Base-by-base conservation (phyloP, 2,329 filamentous ascomycete species). In the Sporothrix mexicana region DNA sequence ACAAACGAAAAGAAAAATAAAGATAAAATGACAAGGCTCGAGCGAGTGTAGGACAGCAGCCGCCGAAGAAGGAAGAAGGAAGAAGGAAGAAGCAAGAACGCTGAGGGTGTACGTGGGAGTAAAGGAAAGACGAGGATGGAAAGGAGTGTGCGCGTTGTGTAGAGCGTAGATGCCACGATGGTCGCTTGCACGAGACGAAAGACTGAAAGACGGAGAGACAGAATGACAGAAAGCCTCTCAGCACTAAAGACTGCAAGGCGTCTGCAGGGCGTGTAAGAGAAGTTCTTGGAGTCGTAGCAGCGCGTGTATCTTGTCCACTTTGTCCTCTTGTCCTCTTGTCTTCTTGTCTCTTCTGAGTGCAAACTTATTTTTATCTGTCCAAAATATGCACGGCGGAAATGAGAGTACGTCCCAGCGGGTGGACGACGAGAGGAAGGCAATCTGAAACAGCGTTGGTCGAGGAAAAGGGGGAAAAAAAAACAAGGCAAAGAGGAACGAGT, bases 231-330 rank as follows among this genome's bases (percentile, higher is more conserved):
- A 4, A 3, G 43, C 20, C 7, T 6, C n/a, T 6, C n/a, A n/a
- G n/a, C n/a, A n/a, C n/a, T n/a, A 10, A 12, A 45, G n/a, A 25
- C 41, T 15, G 20, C 41, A 10, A 64, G 61, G 61, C 61, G 61
- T 20, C 59, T 64, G n/a, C 41, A 25, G 41, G 41, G 25, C 61
- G 41, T 66, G 41, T 66, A 25, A 43, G 20, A 25, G n/a, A 25
- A 15, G 9, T 25, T 47, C 20, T 66, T 47, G 23, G 61, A 6
- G 61, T 66, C 6, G 64, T 23, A 67, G 23, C 64, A 69, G 67
- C 66, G 66, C 66, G 66, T 69, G 66, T 55, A 69, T 55, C 55
- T 43, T 53, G n/a, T n/a, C n/a, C n/a, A n/a, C n/a, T n/a, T n/a
- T n/a, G n/a, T n/a, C n/a, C n/a, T n/a, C n/a, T n/a, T n/a, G n/a